These are phyloP conservation scores for Panicum virgatum DNA, from an alignment of 202 grass and related monocot genomes.

Conservation along the genomic window DNA sequence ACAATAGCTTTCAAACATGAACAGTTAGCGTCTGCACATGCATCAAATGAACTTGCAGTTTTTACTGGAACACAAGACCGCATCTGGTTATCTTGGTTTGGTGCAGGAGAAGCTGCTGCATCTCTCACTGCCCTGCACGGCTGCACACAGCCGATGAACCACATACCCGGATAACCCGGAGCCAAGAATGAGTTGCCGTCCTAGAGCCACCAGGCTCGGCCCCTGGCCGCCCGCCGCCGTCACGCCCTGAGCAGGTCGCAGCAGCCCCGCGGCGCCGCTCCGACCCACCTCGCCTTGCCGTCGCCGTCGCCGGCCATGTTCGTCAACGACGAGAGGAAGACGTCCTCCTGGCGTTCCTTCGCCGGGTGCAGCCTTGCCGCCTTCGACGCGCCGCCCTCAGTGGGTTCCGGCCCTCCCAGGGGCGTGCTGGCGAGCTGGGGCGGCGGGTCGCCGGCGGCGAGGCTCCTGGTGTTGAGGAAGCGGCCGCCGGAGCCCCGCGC, in stretches of 20 bases:
- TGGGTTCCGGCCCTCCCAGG: not conserved
- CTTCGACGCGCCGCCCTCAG: constrained; percentile 1
- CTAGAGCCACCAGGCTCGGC: not conserved
- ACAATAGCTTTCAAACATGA: not conserved
- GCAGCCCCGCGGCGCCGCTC: constrained; percentile 25
- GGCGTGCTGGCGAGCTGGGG: no score
- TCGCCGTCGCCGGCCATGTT: constrained; percentile 35
- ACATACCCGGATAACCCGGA: not conserved
- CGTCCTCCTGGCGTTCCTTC: constrained; percentile 2
- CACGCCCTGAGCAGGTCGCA: constrained; percentile 48
- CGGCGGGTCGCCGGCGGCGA: not conserved
- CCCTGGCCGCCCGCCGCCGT: not conserved
- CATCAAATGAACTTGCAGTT: not conserved
- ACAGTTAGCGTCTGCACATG: not conserved
- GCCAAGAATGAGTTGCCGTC: constrained; percentile 58
- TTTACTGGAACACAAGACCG: not conserved
- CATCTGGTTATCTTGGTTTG: not conserved
- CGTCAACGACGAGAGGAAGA: constrained; percentile 35
- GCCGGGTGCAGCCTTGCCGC: constrained; percentile 4
- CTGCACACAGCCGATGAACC: not conserved
- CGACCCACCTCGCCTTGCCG: constrained; percentile 33
- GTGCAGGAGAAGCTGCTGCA: not conserved
- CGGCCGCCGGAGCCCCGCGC: constrained; percentile 66
- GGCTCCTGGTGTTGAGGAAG: constrained; percentile 62
- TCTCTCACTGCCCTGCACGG: not conserved